Evolutionary conservation across 176 grass and related monocot species (phyloP).

Genomic region (Zoysia pacifica): DNA sequence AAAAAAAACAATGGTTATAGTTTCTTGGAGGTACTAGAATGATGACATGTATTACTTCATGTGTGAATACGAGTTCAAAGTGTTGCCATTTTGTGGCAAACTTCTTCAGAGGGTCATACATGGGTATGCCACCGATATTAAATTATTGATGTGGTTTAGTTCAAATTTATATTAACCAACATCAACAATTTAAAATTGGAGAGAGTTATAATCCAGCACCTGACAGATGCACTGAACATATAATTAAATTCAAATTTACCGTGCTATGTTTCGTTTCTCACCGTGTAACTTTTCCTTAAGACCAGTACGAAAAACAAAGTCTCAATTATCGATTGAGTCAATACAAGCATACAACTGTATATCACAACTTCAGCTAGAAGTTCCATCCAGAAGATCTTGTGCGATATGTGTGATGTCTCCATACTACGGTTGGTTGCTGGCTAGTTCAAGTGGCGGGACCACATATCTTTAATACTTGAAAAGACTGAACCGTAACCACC

Average conservation of each 20-base stretch:
- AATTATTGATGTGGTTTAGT: no score
- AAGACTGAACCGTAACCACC: constrained; percentile 16
- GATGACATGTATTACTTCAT: neutral
- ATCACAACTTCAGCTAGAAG: neutral
- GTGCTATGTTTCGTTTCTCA: no score
- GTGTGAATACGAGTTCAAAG: neutral
- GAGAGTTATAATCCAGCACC: no score
- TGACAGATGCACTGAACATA: no score
- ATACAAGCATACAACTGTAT: neutral
- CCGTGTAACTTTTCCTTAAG: neutral
- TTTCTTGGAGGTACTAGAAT: constrained; percentile 7
- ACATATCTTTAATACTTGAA: constrained; percentile 19
- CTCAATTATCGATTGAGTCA: neutral
- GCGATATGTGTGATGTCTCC: neutral
- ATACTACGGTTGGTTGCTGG: neutral
- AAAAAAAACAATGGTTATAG: neutral
- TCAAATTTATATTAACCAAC: no score
- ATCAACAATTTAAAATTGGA: no score
- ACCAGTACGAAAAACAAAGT: neutral
- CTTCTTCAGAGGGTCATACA: neutral
- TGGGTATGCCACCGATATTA: no score
- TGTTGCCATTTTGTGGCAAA: neutral
- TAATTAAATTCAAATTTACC: no score
- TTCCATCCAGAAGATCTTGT: neutral
- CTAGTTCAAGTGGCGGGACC: constrained; percentile 4